Percentiles rank a stretch among this genome's conserved stretches.
Conservation (phyloP, 108 stramenopile genomes). For the Seminavis robusta region DNA sequence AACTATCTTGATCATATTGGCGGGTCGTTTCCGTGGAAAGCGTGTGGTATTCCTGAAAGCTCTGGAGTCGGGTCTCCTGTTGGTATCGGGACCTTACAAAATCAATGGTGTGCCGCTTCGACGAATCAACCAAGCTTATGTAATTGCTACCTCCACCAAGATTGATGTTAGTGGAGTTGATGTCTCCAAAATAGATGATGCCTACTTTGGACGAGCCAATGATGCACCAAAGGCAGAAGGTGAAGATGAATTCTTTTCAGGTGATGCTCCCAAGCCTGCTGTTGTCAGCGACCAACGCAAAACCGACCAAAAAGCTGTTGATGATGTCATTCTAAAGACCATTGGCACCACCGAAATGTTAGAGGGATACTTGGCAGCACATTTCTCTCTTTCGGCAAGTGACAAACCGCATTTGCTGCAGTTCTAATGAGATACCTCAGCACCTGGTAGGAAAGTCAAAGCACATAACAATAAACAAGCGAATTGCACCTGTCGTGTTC, state of each 20-base stretch:
- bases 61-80: constrained; percentile 93
- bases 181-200: constrained; percentile 84
- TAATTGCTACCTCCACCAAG: constrained; percentile 97
- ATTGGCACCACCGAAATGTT: constrained; percentile 77
- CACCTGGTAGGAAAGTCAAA: too few species aligned
- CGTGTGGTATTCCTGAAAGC: constrained; percentile 97
- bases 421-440: constrained; percentile 81
- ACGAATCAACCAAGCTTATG: constrained; percentile 98
- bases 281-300: constrained; percentile 90
- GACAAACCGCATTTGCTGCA: constrained; percentile 97
- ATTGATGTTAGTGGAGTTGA: constrained; percentile 90
- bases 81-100: constrained; percentile 98
- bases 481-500: too few species aligned
- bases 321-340: constrained; percentile 77
- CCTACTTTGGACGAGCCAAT: constrained; percentile 88
- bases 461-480: too few species aligned
- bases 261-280: constrained; percentile 80
- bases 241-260: constrained; percentile 89
- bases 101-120: constrained; percentile 98
- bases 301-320: constrained; percentile 94
- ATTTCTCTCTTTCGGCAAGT: constrained; percentile 85
- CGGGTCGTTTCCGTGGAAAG: constrained; percentile 99
- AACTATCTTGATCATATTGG: constrained; percentile 96
- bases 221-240: constrained; percentile 53
- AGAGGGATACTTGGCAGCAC: constrained; percentile 92